phyloP scores from a whole-genome alignment of 2,329 filamentous ascomycete species.

The Stemphylium beticola region DNA sequence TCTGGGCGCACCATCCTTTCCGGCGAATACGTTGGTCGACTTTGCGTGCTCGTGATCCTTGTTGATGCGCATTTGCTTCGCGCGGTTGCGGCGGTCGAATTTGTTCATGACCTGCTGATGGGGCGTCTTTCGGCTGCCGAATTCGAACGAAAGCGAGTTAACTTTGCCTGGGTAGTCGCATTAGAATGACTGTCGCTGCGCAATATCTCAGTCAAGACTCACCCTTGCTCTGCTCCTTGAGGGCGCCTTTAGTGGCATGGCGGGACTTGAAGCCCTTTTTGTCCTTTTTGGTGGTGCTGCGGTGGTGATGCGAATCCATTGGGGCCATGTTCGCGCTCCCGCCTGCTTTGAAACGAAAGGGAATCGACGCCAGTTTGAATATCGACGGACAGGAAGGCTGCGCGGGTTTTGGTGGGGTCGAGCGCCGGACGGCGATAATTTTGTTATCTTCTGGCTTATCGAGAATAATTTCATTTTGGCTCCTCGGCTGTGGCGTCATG shows the following conservation, averaged over 20 bases:
- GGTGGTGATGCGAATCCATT: conserved; percentile 78
- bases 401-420: conserved; percentile 10
- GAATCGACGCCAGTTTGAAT: conserved; percentile 53
- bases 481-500: conserved; percentile 29
- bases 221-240: conserved; percentile 89
- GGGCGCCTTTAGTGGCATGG: conserved; percentile 84
- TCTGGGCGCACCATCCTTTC: conserved; percentile 82
- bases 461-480: conserved; percentile 20
- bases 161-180: conserved; percentile 70
- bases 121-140: conserved; percentile 79
- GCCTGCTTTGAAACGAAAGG: conserved; percentile 88
- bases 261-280: conserved; percentile 94
- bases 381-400: conserved; percentile 18
- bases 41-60: conserved; percentile 85
- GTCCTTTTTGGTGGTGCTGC: conserved; percentile 85
- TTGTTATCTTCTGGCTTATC: conserved; percentile 21
- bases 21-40: conserved; percentile 81
- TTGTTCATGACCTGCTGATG: conserved; percentile 98
- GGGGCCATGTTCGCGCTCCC: conserved; percentile 69
- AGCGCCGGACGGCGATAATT: conserved; percentile 34
- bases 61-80: conserved; percentile 82
- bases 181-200: conserved; percentile 13
- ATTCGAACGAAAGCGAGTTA: conserved; percentile 64
- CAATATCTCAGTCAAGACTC: conserved; percentile 8
- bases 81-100: conserved; percentile 91